phyloP scores from a whole-genome alignment of 2,329 filamentous ascomycete genomes.

The Pochonia chlamydosporia region DNA sequence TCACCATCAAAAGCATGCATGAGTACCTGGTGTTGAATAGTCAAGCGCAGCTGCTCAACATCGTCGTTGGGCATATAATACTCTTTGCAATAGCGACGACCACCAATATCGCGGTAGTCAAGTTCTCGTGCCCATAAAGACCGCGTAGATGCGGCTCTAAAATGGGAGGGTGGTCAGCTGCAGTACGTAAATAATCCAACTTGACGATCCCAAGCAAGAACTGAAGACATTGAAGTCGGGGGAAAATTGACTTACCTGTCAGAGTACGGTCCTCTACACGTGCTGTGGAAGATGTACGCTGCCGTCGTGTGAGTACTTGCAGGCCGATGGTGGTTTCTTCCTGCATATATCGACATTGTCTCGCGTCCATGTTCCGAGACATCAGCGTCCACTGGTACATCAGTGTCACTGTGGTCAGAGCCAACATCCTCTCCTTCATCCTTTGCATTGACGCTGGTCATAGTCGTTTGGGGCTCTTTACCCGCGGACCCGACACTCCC shows the following conservation, averaged over 20 bases:
- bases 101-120: slow-evolving; percentile 54
- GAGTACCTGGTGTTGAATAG: slow-evolving; percentile 58
- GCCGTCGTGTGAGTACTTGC: slow-evolving; percentile 28
- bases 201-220: no score
- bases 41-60: slow-evolving; percentile 55
- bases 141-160: slow-evolving; percentile 37
- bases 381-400: slow-evolving; percentile 21
- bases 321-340: slow-evolving; percentile 33
- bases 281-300: slow-evolving; percentile 20
- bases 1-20: slow-evolving; percentile 43
- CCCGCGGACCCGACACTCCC: slow-evolving; percentile 25
- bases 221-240: no score
- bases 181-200: no score
- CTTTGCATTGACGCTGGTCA: slow-evolving; percentile 30
- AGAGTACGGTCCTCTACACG: slow-evolving; percentile 22
- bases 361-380: slow-evolving; percentile 24
- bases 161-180: background rate
- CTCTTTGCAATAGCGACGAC: slow-evolving; percentile 54
- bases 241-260: slow-evolving; percentile 33
- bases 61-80: slow-evolving; percentile 66
- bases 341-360: slow-evolving; percentile 37
- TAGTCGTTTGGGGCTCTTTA: slow-evolving; percentile 28
- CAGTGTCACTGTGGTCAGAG: slow-evolving; percentile 18
- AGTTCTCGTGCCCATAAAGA: slow-evolving; percentile 46
- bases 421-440: slow-evolving; percentile 22